These are phyloP conservation scores for Trichoderma gamsii DNA, from an alignment of 495 filamentous ascomycete species.

Conservation along the genomic window DNA sequence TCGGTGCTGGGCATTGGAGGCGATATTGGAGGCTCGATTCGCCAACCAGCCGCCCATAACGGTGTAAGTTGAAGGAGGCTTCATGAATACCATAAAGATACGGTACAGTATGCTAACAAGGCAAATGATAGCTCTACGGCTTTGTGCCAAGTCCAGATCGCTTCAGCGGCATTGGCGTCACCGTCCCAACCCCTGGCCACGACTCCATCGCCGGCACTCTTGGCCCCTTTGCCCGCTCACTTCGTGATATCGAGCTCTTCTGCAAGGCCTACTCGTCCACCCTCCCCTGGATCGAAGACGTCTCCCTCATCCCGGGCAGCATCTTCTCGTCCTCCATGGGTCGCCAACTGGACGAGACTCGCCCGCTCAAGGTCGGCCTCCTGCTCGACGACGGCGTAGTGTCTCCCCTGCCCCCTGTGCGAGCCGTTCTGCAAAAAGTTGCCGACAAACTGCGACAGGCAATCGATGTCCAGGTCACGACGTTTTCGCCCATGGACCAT, in stretches of 20 bases:
- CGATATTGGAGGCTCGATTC: slow-evolving; percentile 64
- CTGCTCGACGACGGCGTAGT: slow-evolving; percentile 11
- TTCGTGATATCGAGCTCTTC: slow-evolving; percentile 13
- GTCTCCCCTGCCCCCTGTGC: background rate
- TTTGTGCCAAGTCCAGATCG: slow-evolving; percentile 5
- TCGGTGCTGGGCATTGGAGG: slow-evolving; percentile 61
- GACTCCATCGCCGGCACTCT: slow-evolving; percentile 12
- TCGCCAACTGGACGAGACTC: slow-evolving; percentile 11
- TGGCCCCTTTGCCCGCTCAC: slow-evolving; percentile 1
- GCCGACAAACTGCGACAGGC: background rate
- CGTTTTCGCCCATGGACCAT: slow-evolving; percentile 3
- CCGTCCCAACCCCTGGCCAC: slow-evolving; percentile 6
- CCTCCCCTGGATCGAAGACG: background rate
- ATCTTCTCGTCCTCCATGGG: slow-evolving; percentile 1
- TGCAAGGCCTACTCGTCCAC: slow-evolving; percentile 3
- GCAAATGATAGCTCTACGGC: background rate
- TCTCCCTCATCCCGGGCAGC: slow-evolving; percentile 7
- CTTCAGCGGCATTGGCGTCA: background rate
- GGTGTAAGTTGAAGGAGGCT: slow-evolving; percentile 41
- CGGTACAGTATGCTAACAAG: background rate
- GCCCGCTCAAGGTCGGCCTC: slow-evolving; percentile 9
- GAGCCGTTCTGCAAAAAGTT: background rate
- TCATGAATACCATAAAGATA: background rate
- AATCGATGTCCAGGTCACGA: background rate
- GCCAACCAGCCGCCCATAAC: slow-evolving; percentile 57